Evolutionary conservation across 129 eudicot genomes (phyloP), one percentile per base, ranked within the genome.

Genomic region (Apium graveolens): DNA sequence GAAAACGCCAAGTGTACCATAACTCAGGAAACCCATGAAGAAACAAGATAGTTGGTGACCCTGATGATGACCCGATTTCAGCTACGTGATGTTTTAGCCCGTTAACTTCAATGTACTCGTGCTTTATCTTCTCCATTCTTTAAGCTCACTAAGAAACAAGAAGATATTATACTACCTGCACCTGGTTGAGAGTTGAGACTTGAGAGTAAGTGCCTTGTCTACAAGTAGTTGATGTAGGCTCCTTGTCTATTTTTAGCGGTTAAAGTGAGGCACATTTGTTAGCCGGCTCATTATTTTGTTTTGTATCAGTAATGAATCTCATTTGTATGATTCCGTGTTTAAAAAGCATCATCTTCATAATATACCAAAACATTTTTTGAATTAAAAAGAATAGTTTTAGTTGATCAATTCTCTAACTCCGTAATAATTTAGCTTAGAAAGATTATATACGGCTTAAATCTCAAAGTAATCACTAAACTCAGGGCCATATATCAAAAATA

Each of bases 1-100:
- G 80, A 34, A 57, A 49, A 14, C 80, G 80, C 80, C 80, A 77
- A 2, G 80, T 57, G 55, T 77, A 77, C 80, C 80, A 77, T 57
- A 77, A 26, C 55, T 77, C 80, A 4, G 80, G 80, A 21, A 77
- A 77, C 10, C 80, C 80, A 14, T 77, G 80, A 6, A 77, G 73
- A 29, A 77, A 77, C 38, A 77, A 66, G 6, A 77, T 70, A 1
- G 55, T 70, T 4, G 73, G 31, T 0, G 73, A 77, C 17, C 51
- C 80, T 1, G 73, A 20, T 57, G 65, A 24, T 7, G 13, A 2
- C 12, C 80, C 80, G 57, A 42, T 39, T 10, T 77, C 80, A 38
- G 80, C 80, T 14, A 77, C 38, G 29, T 77, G 80, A 10, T 11
- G 80, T 51, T 77, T 77, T 0, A 60, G 38, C 17, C 80, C 80